Evolutionary conservation across 345 rosid species (phyloP).

Genomic region (Clausena lansium): DNA sequence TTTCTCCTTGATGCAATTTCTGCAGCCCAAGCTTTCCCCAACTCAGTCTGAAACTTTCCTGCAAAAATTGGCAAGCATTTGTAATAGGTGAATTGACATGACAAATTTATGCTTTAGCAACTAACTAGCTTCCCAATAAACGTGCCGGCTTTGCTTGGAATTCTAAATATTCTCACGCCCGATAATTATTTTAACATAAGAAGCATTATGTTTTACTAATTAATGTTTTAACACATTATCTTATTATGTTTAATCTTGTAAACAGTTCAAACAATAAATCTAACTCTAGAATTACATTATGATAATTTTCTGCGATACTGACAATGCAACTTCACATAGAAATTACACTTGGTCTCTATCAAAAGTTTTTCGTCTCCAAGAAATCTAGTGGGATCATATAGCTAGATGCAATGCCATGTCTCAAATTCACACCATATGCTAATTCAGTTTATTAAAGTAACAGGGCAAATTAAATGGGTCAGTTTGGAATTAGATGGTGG

Average conservation of each 20-base stretch:
- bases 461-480: not conserved
- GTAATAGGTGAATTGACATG: not conserved
- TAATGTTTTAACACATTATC: not conserved
- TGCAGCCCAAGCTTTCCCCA: constrained; percentile 86
- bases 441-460: not conserved
- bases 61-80: constrained; percentile 18
- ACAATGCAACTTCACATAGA: not conserved
- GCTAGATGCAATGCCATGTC: not conserved
- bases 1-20: constrained; percentile 78
- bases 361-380: not conserved
- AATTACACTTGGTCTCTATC: not conserved
- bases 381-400: not conserved
- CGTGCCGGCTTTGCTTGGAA: not conserved
- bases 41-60: constrained; percentile 84
- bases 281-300: not conserved
- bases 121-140: not conserved
- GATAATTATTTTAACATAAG: too few species aligned
- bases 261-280: not conserved
- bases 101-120: not conserved
- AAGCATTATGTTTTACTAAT: not conserved
- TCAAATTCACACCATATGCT: not conserved
- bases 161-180: not conserved
- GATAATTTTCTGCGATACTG: not conserved
- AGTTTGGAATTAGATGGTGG: not conserved
- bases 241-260: not conserved